Conservation (phyloP, 2,329 filamentous ascomycete genomes). For the Aspergillus sp. region DNA sequence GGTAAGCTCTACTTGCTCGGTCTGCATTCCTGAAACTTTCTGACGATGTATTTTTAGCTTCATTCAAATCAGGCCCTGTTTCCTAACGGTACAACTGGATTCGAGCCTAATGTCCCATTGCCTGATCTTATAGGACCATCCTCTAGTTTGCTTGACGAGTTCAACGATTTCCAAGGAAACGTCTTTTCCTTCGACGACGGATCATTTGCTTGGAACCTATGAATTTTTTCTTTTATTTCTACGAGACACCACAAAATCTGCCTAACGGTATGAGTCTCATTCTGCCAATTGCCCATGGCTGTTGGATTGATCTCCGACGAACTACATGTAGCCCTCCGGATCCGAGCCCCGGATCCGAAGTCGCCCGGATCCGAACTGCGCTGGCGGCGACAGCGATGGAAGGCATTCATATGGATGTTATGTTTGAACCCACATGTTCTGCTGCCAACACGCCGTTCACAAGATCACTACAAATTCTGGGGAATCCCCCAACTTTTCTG, state of each 20-base stretch:
- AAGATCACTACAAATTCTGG: not conserved
- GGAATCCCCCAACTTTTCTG: too few relatives aligned
- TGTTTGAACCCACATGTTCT: too few relatives aligned
- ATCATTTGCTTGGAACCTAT: conserved; percentile 7
- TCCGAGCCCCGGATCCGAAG: not conserved
- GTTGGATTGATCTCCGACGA: too few relatives aligned
- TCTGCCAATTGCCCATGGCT: too few relatives aligned
- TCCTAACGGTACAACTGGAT: not conserved
- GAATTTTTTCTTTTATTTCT: too few relatives aligned
- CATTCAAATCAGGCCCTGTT: conserved; percentile 7
- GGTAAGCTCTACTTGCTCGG: not conserved
- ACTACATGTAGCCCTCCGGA: not conserved
- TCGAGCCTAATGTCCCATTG: conserved; percentile 4
- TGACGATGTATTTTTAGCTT: not conserved
- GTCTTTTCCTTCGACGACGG: conserved; percentile 21
- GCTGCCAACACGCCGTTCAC: not conserved
- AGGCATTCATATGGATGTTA: not conserved
- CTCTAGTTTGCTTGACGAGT: conserved; percentile 14
- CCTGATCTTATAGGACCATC: conserved; percentile 15
- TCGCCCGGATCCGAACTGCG: not conserved
- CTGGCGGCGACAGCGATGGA: not conserved
- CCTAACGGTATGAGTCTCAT: too few relatives aligned
- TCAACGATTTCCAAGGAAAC: conserved; percentile 18
- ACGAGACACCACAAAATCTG: too few relatives aligned
- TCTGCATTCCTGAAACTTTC: not conserved